Percentiles rank a stretch among this genome's conserved stretches.
These are phyloP conservation scores for Cytospora mali DNA, from an alignment of 2,329 filamentous ascomycete species.

Conservation along the genomic window DNA sequence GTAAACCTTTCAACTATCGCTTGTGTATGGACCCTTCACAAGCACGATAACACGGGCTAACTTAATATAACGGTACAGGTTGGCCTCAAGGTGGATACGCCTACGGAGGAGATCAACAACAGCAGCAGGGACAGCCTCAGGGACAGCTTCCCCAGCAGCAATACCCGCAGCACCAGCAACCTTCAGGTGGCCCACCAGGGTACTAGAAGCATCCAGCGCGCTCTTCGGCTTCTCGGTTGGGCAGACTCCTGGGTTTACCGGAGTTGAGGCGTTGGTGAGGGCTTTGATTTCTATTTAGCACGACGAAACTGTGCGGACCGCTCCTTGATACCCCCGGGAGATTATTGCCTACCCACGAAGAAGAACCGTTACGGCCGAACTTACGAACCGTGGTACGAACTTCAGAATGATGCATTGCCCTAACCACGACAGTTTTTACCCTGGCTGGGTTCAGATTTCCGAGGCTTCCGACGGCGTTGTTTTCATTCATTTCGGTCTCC, in stretches of 20 bases:
- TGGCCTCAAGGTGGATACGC: conserved; percentile 36
- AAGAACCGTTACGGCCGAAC: conserved; percentile 9
- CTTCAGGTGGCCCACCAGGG: conserved; percentile 19
- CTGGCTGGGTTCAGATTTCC: conserved; percentile 28
- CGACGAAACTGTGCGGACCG: conserved; percentile 1
- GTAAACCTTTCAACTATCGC: conserved; percentile 3
- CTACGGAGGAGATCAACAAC: conserved; percentile 37
- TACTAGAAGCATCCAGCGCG: conserved; percentile 18
- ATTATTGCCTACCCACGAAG: background rate
- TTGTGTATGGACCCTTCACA: background rate
- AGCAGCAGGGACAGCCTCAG: conserved; percentile 41
- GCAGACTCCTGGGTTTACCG: conserved; percentile 6
- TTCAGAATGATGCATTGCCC: conserved; percentile 5
- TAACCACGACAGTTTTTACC: conserved; percentile 15
- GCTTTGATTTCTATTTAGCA: background rate
- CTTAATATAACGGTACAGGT: conserved; percentile 35
- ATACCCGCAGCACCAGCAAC: conserved; percentile 20
- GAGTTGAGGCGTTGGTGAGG: conserved; percentile 14
- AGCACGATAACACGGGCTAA: background rate
- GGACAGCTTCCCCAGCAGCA: conserved; percentile 32
- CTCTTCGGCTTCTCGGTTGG: background rate
- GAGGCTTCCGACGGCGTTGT: conserved; percentile 19
- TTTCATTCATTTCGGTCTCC: conserved; percentile 2
- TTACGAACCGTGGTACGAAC: conserved; percentile 10
- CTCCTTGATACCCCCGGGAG: conserved; percentile 3